Percentiles rank a stretch among this genome's conserved stretches.
Evolutionary conservation across 2,329 filamentous ascomycete genomes (phyloP).

Genomic region (Penicillium sp.): DNA sequence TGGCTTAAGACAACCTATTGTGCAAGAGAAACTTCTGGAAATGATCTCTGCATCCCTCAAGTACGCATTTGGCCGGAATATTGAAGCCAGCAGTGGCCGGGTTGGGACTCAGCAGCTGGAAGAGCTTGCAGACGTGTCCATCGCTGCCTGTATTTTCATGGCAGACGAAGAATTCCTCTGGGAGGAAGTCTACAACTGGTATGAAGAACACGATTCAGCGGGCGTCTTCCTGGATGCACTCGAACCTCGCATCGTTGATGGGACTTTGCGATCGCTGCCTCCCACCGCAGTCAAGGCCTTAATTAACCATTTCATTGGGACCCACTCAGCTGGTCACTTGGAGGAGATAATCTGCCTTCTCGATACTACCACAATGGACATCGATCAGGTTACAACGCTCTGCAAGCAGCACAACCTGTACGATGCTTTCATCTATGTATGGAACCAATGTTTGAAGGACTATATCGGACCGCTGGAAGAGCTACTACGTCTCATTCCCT

Average conservation of each 20-base stretch:
- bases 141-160: conserved; percentile 75
- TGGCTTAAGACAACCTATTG: conserved; percentile 68
- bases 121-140: conserved; percentile 77
- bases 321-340: conserved; percentile 69
- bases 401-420: conserved; percentile 92
- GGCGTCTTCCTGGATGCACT: conserved; percentile 82
- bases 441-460: conserved; percentile 85
- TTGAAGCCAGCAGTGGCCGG: conserved; percentile 48
- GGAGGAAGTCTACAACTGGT: conserved; percentile 85
- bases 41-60: conserved; percentile 90
- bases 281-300: conserved; percentile 81
- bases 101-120: conserved; percentile 62
- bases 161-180: conserved; percentile 79
- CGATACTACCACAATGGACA: conserved; percentile 83
- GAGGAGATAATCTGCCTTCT: conserved; percentile 95
- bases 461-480: conserved; percentile 89
- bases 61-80: conserved; percentile 71
- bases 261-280: conserved; percentile 69
- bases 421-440: conserved; percentile 93
- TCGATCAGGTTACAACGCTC: conserved; percentile 84
- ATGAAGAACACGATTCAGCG: conserved; percentile 69
- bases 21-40: conserved; percentile 82
- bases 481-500: conserved; percentile 54
- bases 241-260: conserved; percentile 81
- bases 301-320: conserved; percentile 73